Conservation (phyloP, 352 stramenopile genomes). For the Phytophthora pluvialis region DNA sequence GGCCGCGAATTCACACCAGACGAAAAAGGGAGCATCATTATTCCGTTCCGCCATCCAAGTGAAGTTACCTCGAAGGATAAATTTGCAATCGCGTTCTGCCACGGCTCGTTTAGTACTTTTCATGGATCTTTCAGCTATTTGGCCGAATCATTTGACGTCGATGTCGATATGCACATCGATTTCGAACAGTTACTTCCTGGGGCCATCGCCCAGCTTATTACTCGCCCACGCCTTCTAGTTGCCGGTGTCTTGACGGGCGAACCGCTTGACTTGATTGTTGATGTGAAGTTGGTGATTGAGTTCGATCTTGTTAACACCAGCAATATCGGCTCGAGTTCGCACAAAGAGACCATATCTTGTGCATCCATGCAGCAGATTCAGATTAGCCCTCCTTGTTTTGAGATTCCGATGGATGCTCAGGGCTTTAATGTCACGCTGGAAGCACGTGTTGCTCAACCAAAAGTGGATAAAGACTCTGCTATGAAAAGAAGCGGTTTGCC, state of each 20-base stretch:
- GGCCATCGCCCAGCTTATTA: constrained; percentile 38
- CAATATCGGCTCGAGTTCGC: constrained; percentile 33
- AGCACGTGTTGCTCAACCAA: constrained; percentile 20
- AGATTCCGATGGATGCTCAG: constrained; percentile 45
- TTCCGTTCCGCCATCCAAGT: constrained; percentile 54
- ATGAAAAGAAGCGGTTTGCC: constrained; percentile 25
- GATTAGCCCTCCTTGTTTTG: constrained; percentile 29
- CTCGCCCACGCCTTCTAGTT: constrained; percentile 34
- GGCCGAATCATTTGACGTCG: constrained; percentile 36
- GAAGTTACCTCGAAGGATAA: constrained; percentile 31
- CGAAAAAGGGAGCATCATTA: constrained; percentile 36
- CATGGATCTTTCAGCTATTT: constrained; percentile 50
- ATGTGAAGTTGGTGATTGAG: constrained; percentile 35
- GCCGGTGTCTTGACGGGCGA: constrained; percentile 25
- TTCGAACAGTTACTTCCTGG: constrained; percentile 59
- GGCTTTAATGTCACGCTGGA: constrained; percentile 31
- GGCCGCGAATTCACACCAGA: constrained; percentile 40
- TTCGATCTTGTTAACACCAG: constrained; percentile 37
- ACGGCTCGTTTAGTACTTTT: constrained; percentile 51
- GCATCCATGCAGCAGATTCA: constrained; percentile 30
- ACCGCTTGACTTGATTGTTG: constrained; percentile 25
- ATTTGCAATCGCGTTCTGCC: constrained; percentile 51
- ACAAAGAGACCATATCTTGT: constrained; percentile 38
- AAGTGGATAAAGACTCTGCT: not conserved
- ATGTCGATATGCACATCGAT: constrained; percentile 58